phyloP scores from a whole-genome alignment of 2,329 filamentous ascomycete species.

The Pseudogymnoascus sp. region DNA sequence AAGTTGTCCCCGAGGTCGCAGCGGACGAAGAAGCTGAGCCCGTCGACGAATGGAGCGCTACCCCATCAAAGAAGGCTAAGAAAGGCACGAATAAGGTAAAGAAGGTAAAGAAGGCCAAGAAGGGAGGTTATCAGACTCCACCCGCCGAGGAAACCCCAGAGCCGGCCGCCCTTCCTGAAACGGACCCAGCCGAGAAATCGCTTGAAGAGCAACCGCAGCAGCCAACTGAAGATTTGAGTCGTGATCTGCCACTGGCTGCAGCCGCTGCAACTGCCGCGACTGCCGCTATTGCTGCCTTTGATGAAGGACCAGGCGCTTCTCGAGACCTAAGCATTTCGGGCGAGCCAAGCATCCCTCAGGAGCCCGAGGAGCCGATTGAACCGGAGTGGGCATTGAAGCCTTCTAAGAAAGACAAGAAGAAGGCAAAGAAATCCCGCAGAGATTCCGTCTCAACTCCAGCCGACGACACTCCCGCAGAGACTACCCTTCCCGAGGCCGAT shows the following conservation, averaged over 20 bases:
- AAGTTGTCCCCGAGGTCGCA: background rate
- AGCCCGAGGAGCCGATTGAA: constrained; percentile 21
- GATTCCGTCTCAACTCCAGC: background rate
- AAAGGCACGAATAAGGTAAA: constrained; percentile 35
- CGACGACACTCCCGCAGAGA: background rate
- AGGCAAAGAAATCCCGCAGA: background rate
- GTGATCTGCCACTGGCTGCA: constrained; percentile 32
- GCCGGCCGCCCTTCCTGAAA: background rate
- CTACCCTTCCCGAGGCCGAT: background rate
- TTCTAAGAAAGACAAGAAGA: constrained; percentile 14
- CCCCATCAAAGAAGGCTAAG: constrained; percentile 17
- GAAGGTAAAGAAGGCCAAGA: constrained; percentile 11
- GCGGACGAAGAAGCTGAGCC: background rate
- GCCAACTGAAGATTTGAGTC: constrained; percentile 19
- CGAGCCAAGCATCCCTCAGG: background rate
- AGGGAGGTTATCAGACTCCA: constrained; percentile 7
- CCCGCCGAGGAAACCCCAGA: background rate
- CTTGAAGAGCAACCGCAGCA: background rate
- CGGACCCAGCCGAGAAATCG: background rate
- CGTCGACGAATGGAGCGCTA: background rate
- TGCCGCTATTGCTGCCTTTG: background rate
- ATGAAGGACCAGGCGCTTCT: constrained; percentile 10
- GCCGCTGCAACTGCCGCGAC: background rate
- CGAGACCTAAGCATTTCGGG: constrained; percentile 14
- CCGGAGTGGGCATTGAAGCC: background rate